A percentile compares a stretch with the other conserved stretches of the same genome.
phyloP scores from a whole-genome alignment of 352 stramenopile genomes.

The Phytopythium mirpurense region DNA sequence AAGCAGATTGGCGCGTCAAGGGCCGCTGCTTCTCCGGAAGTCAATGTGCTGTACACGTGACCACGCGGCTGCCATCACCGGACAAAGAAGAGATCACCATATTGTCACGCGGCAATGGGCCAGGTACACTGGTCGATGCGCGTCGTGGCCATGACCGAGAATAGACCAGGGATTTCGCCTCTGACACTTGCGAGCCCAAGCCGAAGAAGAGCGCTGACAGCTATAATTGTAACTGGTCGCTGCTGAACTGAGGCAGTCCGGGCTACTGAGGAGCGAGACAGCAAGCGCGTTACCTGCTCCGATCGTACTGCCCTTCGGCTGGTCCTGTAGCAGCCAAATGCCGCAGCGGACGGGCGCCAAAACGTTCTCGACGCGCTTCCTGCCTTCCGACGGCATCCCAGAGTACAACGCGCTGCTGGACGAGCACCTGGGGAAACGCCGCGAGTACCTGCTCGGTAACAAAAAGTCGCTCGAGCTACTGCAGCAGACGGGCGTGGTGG shows the following conservation, averaged over 20 bases:
- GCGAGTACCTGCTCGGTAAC: slow-evolving; percentile 64
- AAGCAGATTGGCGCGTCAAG: slow-evolving; percentile 6
- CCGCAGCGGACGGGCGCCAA: neutral
- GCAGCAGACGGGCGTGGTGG: slow-evolving; percentile 60
- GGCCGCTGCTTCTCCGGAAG: neutral
- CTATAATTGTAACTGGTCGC: neutral
- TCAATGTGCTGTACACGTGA: slow-evolving; percentile 63
- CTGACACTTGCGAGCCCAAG: neutral
- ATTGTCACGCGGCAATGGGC: neutral
- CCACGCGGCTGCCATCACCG: neutral
- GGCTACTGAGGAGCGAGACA: neutral
- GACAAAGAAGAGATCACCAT: neutral
- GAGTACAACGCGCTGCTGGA: slow-evolving; percentile 72
- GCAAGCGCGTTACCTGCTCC: neutral
- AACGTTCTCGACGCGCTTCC: slow-evolving; percentile 58
- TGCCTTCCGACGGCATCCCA: slow-evolving; percentile 59
- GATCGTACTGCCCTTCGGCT: too few species aligned
- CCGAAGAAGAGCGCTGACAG: neutral
- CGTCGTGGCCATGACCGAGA: neutral
- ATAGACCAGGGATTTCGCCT: neutral
- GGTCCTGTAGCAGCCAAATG: slow-evolving; percentile 5
- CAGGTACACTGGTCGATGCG: neutral
- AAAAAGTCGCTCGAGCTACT: slow-evolving; percentile 44
- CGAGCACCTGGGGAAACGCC: slow-evolving; percentile 46
- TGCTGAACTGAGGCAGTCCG: neutral